phyloP scores from a whole-genome alignment of 2,329 filamentous ascomycete genomes.

The Scorias spongiosa region DNA sequence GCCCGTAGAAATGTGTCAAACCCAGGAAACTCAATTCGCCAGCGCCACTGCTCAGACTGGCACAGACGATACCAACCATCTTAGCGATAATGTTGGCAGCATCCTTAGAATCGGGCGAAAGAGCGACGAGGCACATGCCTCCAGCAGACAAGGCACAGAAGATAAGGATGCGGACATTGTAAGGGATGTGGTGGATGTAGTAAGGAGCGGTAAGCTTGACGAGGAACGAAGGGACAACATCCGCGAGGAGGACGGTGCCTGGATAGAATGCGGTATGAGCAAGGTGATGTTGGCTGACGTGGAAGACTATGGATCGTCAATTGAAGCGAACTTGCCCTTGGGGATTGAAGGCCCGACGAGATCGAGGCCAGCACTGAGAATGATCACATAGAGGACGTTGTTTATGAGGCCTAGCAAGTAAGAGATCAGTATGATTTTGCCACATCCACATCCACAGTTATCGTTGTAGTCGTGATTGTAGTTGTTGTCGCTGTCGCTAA shows the following conservation, averaged over 20 bases:
- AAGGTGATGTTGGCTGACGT: background rate
- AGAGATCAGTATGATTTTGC: background rate
- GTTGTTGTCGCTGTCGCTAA: background rate
- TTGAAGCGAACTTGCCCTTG: constrained; percentile 32
- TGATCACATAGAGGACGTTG: constrained; percentile 95
- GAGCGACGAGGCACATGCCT: constrained; percentile 80
- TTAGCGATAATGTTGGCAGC: constrained; percentile 51
- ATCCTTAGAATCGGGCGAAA: constrained; percentile 43
- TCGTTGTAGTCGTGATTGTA: background rate
- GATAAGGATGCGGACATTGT: constrained; percentile 55
- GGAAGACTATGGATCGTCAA: background rate
- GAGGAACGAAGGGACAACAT: constrained; percentile 78
- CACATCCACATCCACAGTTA: background rate
- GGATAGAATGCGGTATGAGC: background rate
- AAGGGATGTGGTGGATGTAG: constrained; percentile 80
- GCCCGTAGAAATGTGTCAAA: constrained; percentile 85
- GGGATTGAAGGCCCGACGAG: constrained; percentile 76
- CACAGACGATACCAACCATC: constrained; percentile 68
- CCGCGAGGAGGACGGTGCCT: constrained; percentile 78
- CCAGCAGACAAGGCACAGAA: constrained; percentile 62
- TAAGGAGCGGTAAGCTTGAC: constrained; percentile 84
- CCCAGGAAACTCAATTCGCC: constrained; percentile 86
- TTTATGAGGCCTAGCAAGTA: constrained; percentile 61
- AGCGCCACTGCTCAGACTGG: constrained; percentile 69
- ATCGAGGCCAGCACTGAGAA: constrained; percentile 87